A percentile compares a stretch with the other conserved stretches of the same genome.
Conservation (phyloP, 2,329 filamentous ascomycete species). For the Fusarium sp. region DNA sequence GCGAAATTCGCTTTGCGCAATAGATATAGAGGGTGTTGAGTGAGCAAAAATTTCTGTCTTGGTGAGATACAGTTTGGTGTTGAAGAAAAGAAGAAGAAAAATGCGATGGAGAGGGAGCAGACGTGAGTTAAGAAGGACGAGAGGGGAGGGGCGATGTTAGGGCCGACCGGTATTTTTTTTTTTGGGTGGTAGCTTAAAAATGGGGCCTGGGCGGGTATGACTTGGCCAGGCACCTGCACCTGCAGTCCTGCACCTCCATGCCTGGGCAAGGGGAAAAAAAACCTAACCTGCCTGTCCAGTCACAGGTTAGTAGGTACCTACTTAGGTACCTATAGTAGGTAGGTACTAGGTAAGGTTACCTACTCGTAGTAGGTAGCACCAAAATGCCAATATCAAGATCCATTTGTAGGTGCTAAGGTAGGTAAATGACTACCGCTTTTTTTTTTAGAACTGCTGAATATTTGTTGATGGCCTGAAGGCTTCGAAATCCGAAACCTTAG, state of each 20-base stretch:
- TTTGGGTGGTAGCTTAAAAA: constrained; percentile 38
- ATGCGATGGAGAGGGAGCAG: constrained; percentile 32
- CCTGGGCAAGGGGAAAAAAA: background rate
- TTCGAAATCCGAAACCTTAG: background rate
- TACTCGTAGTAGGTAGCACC: background rate
- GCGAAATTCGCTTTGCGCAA: constrained; percentile 40
- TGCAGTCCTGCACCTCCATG: background rate
- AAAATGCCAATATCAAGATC: background rate
- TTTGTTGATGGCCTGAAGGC: background rate
- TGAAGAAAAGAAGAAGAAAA: constrained; percentile 37
- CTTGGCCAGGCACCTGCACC: constrained; percentile 7
- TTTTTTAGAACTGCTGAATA: background rate
- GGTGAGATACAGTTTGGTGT: constrained; percentile 43
- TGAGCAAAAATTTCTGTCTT: constrained; percentile 42
- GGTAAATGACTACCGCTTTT: no score
- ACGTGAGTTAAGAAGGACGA: constrained; percentile 39
- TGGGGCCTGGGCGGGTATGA: constrained; percentile 32
- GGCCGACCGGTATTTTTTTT: constrained; percentile 44
- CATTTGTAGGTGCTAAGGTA: background rate
- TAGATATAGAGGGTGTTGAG: constrained; percentile 24
- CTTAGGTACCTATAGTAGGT: no score
- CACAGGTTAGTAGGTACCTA: background rate
- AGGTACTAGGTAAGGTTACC: no score
- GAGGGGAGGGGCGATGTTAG: constrained; percentile 46
- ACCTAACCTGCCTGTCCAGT: background rate